Evolutionary conservation across 768 basidiomycete species (phyloP).

Genomic region (Mycena kentingensis): DNA sequence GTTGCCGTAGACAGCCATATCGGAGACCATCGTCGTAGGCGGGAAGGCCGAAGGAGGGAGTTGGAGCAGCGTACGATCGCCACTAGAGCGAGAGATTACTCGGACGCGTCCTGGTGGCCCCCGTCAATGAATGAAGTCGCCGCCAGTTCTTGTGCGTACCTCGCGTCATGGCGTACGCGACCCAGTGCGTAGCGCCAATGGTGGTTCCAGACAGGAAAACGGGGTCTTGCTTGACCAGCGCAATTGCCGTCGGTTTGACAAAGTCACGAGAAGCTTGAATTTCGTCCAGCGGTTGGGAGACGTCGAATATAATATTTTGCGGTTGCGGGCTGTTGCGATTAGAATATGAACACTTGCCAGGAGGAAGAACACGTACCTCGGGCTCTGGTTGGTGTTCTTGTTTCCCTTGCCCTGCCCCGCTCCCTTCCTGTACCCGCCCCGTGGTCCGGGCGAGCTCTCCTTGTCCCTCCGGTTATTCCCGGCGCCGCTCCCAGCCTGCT

Average conservation of each 20-base stretch:
- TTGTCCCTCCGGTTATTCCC: slow-evolving; percentile 56
- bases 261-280: slow-evolving; percentile 74
- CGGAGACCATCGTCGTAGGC: slow-evolving; percentile 63
- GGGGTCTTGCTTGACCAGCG: slow-evolving; percentile 82
- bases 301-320: slow-evolving; percentile 75
- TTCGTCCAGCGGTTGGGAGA: slow-evolving; percentile 69
- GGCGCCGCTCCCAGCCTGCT: slow-evolving; percentile 24
- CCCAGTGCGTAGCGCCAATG: slow-evolving; percentile 90
- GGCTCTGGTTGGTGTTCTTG: slow-evolving; percentile 54
- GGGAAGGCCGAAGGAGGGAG: slow-evolving; percentile 63
- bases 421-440: slow-evolving; percentile 37
- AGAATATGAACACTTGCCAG: slow-evolving; percentile 9
- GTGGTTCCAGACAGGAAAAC: slow-evolving; percentile 84
- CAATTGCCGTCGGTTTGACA: slow-evolving; percentile 89
- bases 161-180: slow-evolving; percentile 90
- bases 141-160: slow-evolving; percentile 41
- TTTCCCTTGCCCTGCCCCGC: slow-evolving; percentile 44
- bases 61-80: slow-evolving; percentile 84
- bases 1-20: slow-evolving; percentile 86
- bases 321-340: slow-evolving; percentile 55
- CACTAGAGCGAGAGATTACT: slow-evolving; percentile 85
- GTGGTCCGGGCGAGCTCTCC: slow-evolving; percentile 69
- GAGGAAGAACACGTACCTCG: slow-evolving; percentile 45
- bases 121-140: slow-evolving; percentile 8
- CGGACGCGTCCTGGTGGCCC: slow-evolving; percentile 67